These are phyloP conservation scores for Russula brevipes DNA, from an alignment of 768 basidiomycete species.

Conservation along the genomic window DNA sequence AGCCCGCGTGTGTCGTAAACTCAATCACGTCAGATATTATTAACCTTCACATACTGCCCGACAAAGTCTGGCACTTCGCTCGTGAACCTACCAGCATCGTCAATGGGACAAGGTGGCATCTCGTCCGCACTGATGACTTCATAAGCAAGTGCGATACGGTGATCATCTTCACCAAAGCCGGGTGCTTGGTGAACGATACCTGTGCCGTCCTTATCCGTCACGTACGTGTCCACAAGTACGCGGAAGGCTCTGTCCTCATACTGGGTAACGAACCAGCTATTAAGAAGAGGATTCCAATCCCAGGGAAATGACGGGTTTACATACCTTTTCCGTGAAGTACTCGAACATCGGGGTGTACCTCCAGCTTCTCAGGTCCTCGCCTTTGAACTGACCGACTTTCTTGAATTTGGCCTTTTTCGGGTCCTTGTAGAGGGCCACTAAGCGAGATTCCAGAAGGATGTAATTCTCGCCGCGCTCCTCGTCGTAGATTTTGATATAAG, in stretches of 20 bases:
- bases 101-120: constrained; percentile 93
- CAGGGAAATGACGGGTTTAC: constrained; percentile 18
- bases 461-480: constrained; percentile 80
- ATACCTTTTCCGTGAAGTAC: constrained; percentile 91
- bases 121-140: constrained; percentile 82
- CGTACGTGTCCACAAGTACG: constrained; percentile 87
- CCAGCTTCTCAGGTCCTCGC: constrained; percentile 94
- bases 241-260: constrained; percentile 88
- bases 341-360: constrained; percentile 92
- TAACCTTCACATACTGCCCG: constrained; percentile 85
- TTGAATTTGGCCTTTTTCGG: constrained; percentile 96
- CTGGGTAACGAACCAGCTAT: constrained; percentile 37
- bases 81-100: constrained; percentile 85
- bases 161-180: constrained; percentile 98
- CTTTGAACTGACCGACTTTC: constrained; percentile 82
- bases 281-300: background rate
- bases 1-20: background rate
- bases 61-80: constrained; percentile 84
- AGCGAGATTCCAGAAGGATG: constrained; percentile 84
- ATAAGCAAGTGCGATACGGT: constrained; percentile 82
- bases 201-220: constrained; percentile 89
- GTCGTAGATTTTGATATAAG: constrained; percentile 96
- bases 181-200: constrained; percentile 99
- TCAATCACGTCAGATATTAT: background rate
- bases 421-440: constrained; percentile 90